These are phyloP conservation scores for Phytophthora sp. DNA, from an alignment of 352 stramenopile genomes.

Conservation along the genomic window DNA sequence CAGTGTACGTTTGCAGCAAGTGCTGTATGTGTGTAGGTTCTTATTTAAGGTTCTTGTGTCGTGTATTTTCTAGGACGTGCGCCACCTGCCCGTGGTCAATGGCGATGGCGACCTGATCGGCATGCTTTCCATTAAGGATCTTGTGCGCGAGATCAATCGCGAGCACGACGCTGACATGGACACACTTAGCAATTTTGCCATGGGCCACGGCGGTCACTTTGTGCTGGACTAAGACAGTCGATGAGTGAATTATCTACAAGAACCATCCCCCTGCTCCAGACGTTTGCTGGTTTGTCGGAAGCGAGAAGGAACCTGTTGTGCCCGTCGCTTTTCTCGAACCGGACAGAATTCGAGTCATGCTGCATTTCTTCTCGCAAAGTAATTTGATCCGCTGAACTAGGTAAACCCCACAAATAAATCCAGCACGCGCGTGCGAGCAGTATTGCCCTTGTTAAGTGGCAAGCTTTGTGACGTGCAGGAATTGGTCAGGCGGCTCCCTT, in stretches of 20 bases:
- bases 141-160: conserved; percentile 88
- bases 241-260: conserved; percentile 20
- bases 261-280: not conserved
- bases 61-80: conserved; percentile 75
- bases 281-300: conserved; percentile 6
- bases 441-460: not conserved
- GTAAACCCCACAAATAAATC: conserved; percentile 6
- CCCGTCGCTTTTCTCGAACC: not conserved
- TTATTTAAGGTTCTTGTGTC: not conserved
- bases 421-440: not conserved
- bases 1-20: conserved; percentile 53
- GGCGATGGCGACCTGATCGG: conserved; percentile 89
- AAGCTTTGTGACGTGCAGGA: not conserved
- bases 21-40: not conserved
- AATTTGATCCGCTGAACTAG: not conserved
- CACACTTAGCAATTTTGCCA: conserved; percentile 77
- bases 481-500: not conserved
- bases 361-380: conserved; percentile 1
- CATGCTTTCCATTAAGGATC: conserved; percentile 95
- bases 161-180: conserved; percentile 83
- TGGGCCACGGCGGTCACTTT: conserved; percentile 82
- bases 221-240: conserved; percentile 64
- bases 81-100: conserved; percentile 95
- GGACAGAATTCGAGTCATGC: conserved; percentile 11
- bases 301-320: not conserved